Base-by-base conservation (phyloP, 2,329 filamentous ascomycete species). In the Penicillium oxalicum region DNA sequence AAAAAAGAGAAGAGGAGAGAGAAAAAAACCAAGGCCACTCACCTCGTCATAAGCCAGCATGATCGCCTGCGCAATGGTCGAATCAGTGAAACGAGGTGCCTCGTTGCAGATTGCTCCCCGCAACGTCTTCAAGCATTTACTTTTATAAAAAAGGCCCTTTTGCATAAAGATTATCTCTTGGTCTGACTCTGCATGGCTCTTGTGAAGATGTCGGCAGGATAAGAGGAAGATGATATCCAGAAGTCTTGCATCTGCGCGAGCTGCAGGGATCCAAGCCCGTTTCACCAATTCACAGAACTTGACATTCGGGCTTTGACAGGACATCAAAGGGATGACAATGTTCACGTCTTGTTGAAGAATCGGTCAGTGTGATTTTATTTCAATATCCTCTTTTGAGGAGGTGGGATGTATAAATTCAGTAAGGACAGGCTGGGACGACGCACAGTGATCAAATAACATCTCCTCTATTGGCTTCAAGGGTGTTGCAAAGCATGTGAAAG, bases 41-140 rank as follows among this genome's bases (percentile, higher is more conserved):
- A 55, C 57, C 45, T 59, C 55, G 25, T 59, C 57, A 48, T 58
- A 59, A 33, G 55, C 51, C n/a, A 59, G 35, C 57, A 59, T 59
- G 5, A 58, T 55, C 2, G 53, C 53, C 39, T 52, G 52, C 12
- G 55, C 47, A 32, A 58, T 44, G 0, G 53, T 56, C 0, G 49
- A 50, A 38, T 58, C 55, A 40, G 32, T 58, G 26, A 53, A 51
- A 1, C 34, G 18, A 11, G 55, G 52, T 8, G 49, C 29, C 42
- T 58, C 51, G 1, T 18, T 28, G 1, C 47, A 49, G 25, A 52
- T 50, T 11, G 43, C 36, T 9, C 33, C 34, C 32, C 44, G 13
- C 32, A 52, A 18, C 24, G 36, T 36, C 9, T 47, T 40, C 5
- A 52, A 26, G 26, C 44, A 35, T 24, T 32, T 25, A 9, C 43